Evolutionary conservation across 345 rosid species (phyloP).

Genomic region (Populus davidiana): DNA sequence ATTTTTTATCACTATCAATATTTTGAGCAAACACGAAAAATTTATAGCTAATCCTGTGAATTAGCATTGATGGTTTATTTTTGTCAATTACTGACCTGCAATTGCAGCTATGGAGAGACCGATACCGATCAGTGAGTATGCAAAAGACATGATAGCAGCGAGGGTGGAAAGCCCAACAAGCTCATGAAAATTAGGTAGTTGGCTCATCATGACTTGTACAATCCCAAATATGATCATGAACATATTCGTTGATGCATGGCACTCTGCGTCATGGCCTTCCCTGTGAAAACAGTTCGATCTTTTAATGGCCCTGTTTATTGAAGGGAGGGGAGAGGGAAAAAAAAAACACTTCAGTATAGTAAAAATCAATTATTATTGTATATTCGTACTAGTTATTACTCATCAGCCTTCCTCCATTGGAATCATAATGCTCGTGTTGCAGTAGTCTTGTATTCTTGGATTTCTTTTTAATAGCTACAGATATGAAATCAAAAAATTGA

Average conservation of each 20-base stretch:
- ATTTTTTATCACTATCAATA: no score
- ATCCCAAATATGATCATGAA: conserved; percentile 24
- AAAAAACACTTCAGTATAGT: background rate
- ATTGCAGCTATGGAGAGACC: conserved; percentile 25
- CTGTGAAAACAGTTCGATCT: conserved; percentile 28
- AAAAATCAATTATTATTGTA: no score
- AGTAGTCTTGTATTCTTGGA: no score
- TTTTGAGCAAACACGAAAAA: no score
- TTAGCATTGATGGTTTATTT: background rate
- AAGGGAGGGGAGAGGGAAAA: no score
- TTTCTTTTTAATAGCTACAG: no score
- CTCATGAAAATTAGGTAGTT: conserved; percentile 22
- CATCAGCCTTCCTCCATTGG: no score
- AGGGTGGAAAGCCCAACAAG: conserved; percentile 22
- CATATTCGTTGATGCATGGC: conserved; percentile 21
- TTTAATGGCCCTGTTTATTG: conserved; percentile 12
- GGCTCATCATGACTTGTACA: conserved; percentile 15
- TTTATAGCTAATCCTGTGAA: no score
- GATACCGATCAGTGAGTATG: conserved; percentile 22
- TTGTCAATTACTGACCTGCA: conserved; percentile 3
- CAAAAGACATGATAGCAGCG: conserved; percentile 25
- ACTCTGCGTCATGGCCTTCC: conserved; percentile 22
- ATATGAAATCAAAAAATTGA: no score
- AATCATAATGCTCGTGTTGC: no score
- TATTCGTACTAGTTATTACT: no score